Base-by-base conservation (phyloP, 2,329 filamentous ascomycete genomes). In the Colletotrichum sp. region DNA sequence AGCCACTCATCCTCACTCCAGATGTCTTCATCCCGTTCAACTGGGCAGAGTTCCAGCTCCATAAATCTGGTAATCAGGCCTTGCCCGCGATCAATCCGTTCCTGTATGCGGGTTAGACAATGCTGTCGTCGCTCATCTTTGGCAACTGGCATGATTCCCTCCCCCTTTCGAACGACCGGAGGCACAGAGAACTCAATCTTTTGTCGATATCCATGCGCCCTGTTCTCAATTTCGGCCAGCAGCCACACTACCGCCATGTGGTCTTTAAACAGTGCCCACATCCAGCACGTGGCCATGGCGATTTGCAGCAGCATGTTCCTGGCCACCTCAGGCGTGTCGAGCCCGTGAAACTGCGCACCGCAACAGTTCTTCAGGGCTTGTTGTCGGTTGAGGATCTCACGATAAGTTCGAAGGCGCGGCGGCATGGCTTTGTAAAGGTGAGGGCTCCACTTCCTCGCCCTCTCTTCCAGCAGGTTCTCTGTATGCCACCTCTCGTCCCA, bases 351-450 rank as follows among this genome's bases (percentile, higher is more conserved):
- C 61, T 76, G 72, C 27, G n/a, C 63, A 7, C n/a, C 63, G 63
- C 72, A 72, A 36, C 68, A 69, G 65, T 77, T 77, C 19, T 30
- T 66, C 34, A 76, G 34, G 55, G 76, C 76, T 64, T 77, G 76
- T 19, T 77, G 72, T 15, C 76, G 73, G 64, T 77, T 77, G 63
- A 77, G 76, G 16, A 77, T 76, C 59, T 77, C 76, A 32, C 73
- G 76, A 12, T 76, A 77, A 13, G 63, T 76, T 15, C 76, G 73
- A 25, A 76, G 61, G 8, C 76, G 72, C 15, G 73, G 73, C 22
- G 73, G 49, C 19, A 19, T 30, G 12, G 61, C 12, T n/a, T 19
- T 44, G 30, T 75, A 75, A 30, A 55, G n/a, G 30, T 70, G 52
- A 8, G 71, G 62, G 44, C 34, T 63, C 75, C 75, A 77, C 13